Evolutionary conservation across 2,329 filamentous ascomycete species (phyloP).

Genomic region (Paramyrothecium roridum): DNA sequence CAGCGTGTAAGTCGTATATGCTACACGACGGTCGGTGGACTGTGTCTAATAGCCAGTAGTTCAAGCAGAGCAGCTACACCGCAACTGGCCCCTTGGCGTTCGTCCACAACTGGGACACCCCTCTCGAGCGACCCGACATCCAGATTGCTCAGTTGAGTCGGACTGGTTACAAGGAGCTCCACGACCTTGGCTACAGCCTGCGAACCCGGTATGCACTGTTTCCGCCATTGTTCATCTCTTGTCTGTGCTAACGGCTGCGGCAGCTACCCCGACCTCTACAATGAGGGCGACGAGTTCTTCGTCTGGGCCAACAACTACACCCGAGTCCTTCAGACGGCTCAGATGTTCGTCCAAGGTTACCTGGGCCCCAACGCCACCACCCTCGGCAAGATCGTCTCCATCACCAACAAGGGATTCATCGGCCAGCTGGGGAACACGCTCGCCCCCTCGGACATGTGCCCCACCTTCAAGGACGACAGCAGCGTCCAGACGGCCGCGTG

Average conservation of each 20-base stretch:
- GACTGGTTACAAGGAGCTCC: conserved; percentile 61
- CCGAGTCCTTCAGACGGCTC: conserved; percentile 59
- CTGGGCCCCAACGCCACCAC: conserved; percentile 52
- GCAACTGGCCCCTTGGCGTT: conserved; percentile 53
- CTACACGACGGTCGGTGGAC: background rate
- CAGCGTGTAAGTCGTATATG: conserved; percentile 30
- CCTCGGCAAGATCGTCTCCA: conserved; percentile 53
- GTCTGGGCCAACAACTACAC: conserved; percentile 67
- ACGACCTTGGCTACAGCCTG: conserved; percentile 52
- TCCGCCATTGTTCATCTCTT: background rate
- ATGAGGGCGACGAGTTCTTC: conserved; percentile 46
- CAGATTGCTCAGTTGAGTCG: conserved; percentile 58
- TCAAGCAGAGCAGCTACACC: conserved; percentile 51
- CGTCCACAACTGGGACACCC: conserved; percentile 55
- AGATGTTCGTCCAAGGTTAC: conserved; percentile 59
- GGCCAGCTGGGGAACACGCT: conserved; percentile 58
- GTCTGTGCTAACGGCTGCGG: background rate
- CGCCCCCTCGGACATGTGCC: conserved; percentile 60
- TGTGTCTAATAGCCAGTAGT: conserved; percentile 27
- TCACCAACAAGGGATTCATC: conserved; percentile 52
- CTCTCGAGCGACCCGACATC: conserved; percentile 48
- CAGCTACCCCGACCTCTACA: conserved; percentile 47
- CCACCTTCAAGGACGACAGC: conserved; percentile 52
- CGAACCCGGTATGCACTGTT: conserved; percentile 33
- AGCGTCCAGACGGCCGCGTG: conserved; percentile 45